phyloP scores from a whole-genome alignment of 1,284 basidiomycete genomes.

The Papiliotrema fonsecae region DNA sequence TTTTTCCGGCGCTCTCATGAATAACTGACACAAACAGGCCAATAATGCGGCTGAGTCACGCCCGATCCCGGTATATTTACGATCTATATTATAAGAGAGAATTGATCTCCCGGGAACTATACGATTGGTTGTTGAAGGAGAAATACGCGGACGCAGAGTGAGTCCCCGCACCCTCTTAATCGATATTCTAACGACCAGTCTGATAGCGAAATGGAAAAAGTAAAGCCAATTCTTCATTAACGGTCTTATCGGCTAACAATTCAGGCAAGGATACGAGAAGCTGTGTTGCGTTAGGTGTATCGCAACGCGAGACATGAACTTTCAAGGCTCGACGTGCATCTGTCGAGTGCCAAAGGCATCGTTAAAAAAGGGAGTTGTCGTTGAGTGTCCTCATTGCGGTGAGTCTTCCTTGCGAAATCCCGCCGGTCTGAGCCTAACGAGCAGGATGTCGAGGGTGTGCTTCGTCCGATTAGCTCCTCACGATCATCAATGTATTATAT shows the following conservation, averaged over 20 bases:
- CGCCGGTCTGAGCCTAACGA: slow-evolving; percentile 3
- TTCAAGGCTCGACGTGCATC: slow-evolving; percentile 97
- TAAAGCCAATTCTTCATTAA: slow-evolving; percentile 7
- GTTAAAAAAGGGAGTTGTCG: slow-evolving; percentile 83
- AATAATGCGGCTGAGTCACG: slow-evolving; percentile 96
- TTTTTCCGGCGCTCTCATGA: not conserved
- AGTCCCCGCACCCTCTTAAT: slow-evolving; percentile 32
- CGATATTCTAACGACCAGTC: slow-evolving; percentile 51
- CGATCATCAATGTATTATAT: slow-evolving; percentile 11
- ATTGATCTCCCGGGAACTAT: slow-evolving; percentile 86
- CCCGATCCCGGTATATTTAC: slow-evolving; percentile 93
- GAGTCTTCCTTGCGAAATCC: too few relatives aligned
- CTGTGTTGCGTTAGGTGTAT: slow-evolving; percentile 96
- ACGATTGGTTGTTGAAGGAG: slow-evolving; percentile 97
- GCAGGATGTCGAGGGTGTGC: slow-evolving; percentile 37
- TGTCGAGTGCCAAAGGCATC: slow-evolving; percentile 95
- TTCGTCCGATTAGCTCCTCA: slow-evolving; percentile 23
- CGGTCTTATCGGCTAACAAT: not conserved
- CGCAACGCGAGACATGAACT: slow-evolving; percentile 98
- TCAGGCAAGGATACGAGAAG: slow-evolving; percentile 84
- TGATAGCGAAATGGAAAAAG: slow-evolving; percentile 99
- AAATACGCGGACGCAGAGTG: slow-evolving; percentile 97
- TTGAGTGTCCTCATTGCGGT: slow-evolving; percentile 97
- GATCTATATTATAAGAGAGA: slow-evolving; percentile 99
- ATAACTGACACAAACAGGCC: slow-evolving; percentile 51